Percentiles rank a stretch among this genome's conserved stretches.
phyloP scores from a whole-genome alignment of 2,329 filamentous ascomycete species.

The Ascocoryne sarcoides region DNA sequence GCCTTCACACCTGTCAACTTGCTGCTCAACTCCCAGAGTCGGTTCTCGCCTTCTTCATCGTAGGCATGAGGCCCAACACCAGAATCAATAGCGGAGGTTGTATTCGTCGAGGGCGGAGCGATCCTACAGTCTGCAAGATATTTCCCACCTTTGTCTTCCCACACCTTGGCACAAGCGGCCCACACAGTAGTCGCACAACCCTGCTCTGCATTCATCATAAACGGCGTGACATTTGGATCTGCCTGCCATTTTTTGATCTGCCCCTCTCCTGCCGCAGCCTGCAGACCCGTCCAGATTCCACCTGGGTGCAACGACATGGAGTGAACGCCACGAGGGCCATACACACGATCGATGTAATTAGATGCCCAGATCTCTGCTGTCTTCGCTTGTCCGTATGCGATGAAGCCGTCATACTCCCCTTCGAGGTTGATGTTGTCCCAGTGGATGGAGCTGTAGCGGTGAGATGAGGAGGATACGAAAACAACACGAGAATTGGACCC shows the following conservation, averaged over 20 bases:
- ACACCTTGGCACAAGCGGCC: constrained; percentile 24
- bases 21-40: background rate
- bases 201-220: constrained; percentile 23
- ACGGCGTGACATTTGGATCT: background rate
- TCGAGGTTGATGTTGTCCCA: constrained; percentile 4
- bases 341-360: constrained; percentile 37
- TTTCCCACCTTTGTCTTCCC: constrained; percentile 22
- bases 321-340: constrained; percentile 32
- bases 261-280: constrained; percentile 10
- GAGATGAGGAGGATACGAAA: constrained; percentile 34
- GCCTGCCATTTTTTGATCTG: constrained; percentile 30
- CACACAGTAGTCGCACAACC: constrained; percentile 35
- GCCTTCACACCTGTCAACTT: too few species aligned
- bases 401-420: too few species aligned
- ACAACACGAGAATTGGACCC: constrained; percentile 38
- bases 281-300: constrained; percentile 21
- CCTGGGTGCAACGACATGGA: constrained; percentile 36
- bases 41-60: background rate
- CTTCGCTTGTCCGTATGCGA: constrained; percentile 37
- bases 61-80: background rate
- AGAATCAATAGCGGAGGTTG: constrained; percentile 7
- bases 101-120: constrained; percentile 5
- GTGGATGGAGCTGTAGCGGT: constrained; percentile 28
- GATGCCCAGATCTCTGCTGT: constrained; percentile 37
- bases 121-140: constrained; percentile 31